Evolutionary conservation across 371 early-diverging fungal genomes (phyloP), one percentile per base, ranked within the genome.

Genomic region (Entomophthora muscae): DNA sequence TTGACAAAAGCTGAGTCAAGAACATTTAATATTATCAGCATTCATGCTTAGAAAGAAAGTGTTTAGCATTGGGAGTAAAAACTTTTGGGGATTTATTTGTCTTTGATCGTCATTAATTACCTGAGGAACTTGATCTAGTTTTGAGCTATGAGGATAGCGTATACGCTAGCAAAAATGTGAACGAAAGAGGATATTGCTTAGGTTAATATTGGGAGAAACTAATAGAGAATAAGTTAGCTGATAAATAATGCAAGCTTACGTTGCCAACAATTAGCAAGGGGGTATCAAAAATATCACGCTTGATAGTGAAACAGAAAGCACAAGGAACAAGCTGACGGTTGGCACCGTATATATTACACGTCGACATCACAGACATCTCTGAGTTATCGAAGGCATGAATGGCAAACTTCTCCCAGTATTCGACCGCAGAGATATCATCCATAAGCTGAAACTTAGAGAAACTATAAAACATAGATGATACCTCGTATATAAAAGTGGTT

Each of bases 321-420:
- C 93, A 91, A 2, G 87, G 85, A 10, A 93, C 85, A 13, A 75
- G 69, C 13, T 75, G 69, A 57, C 80, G 76, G 22, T 79, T 73
- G 0, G 89, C 83, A 13, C 83, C 76, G 22, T 80, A 67, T 66
- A 93, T 69, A 53, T 81, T 81, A 70, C 89, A 86, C 12, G 84
- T 86, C 32, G 84, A 76, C 79, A 86, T 85, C 57, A 88, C 85
- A 2, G 86, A 77, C 66, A 88, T 82, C 65, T 89, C 85, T 24
- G 87, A 81, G 73, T 86, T 90, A 69, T 91, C 90, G 68, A 93
- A 91, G 22, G 92, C 87, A 64, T 90, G 87, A 3, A 79, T 79
- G n/a, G 88, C 81, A 71, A 90, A 94, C 66, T 83, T 80, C 69
- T 92, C 92, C 92, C 92, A 93, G 69, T 94, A 94, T 53, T 87